These are phyloP conservation scores for Fusarium anthophilum DNA, from an alignment of 2,329 filamentous ascomycete genomes.

Conservation along the genomic window DNA sequence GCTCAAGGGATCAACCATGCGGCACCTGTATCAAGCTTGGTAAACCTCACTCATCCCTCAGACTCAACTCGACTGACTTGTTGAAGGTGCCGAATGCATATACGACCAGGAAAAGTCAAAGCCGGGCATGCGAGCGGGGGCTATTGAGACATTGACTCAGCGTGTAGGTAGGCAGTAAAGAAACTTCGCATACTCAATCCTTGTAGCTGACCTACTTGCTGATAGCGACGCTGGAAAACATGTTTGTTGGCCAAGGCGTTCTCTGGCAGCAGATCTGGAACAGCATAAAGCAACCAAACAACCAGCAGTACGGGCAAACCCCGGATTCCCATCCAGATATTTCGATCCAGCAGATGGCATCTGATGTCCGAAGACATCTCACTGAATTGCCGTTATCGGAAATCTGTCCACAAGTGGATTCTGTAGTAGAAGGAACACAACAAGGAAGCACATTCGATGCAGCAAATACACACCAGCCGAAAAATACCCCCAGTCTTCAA, in stretches of 20 bases:
- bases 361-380: not conserved
- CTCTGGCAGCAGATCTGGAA: slow-evolving; percentile 48
- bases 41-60: not conserved
- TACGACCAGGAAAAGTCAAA: slow-evolving; percentile 48
- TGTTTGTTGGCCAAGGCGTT: slow-evolving; percentile 51
- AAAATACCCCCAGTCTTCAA: not conserved
- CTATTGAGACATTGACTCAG: slow-evolving; percentile 48
- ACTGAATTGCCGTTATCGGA: not conserved
- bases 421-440: not conserved
- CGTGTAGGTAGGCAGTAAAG: slow-evolving; percentile 39
- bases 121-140: slow-evolving; percentile 48
- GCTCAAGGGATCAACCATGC: not conserved
- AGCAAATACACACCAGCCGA: not conserved
- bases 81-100: slow-evolving; percentile 43
- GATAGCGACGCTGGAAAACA: slow-evolving; percentile 46
- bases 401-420: not conserved
- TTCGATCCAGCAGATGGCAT: slow-evolving; percentile 8
- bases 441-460: not conserved
- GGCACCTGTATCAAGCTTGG: not conserved
- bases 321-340: not conserved
- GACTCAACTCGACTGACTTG: not conserved
- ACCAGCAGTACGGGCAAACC: not conserved
- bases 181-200: not conserved
- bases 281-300: not conserved
- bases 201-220: not conserved